Evolutionary conservation across 164 flowering plant genomes (phyloP), one percentile per base, ranked within the genome.

Genomic region (Liriodendron chinense): DNA sequence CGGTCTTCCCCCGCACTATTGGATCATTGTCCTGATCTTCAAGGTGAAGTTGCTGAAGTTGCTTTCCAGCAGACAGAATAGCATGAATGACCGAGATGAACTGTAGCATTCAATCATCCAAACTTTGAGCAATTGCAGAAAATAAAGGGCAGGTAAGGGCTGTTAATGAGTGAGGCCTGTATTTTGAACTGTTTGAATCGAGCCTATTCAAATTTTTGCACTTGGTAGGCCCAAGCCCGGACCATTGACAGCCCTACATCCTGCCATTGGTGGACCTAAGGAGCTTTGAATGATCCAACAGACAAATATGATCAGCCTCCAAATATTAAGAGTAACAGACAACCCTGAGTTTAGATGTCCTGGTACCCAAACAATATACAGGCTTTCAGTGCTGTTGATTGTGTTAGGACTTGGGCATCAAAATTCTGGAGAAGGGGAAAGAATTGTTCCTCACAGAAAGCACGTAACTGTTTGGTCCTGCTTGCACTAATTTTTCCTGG

Each of bases 61-160:
- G 91, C 74, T 91, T 96, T 61, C 88, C 95, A 80, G 97, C 90
- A 79, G 67, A 76, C 74, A 94, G 83, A 68, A 94, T 84, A 72
- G 97, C 92, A 82, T 88, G 88, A 70, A 94, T 81, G 69, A 90
- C 94, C 74, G 90, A 86, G 86, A 94, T 82, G 76, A 96, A 94
- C 99, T 96, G 87, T 64, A 78, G 53, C 69, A 80, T 68, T 68
- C 69, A 72, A 72, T 47, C 48, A 79, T 72, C 68, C 28, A 79
- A 69, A 73, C 21, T 43, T 26, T 82, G 74, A 80, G 80, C 34
- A 34, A 14, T 16, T 12, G 23, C 4, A 13, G 9, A 26, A 18
- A 13, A 49, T 7, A 12, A 12, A 49, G 53, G 10, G 10, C 59
- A 53, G 18, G 59, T 53, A 53, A 49, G 13, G 13, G 18, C 59